Percentiles rank a stretch among this genome's conserved stretches.
Conservation (phyloP, 2,329 filamentous ascomycete species). For the Metarhizium guizhouense region DNA sequence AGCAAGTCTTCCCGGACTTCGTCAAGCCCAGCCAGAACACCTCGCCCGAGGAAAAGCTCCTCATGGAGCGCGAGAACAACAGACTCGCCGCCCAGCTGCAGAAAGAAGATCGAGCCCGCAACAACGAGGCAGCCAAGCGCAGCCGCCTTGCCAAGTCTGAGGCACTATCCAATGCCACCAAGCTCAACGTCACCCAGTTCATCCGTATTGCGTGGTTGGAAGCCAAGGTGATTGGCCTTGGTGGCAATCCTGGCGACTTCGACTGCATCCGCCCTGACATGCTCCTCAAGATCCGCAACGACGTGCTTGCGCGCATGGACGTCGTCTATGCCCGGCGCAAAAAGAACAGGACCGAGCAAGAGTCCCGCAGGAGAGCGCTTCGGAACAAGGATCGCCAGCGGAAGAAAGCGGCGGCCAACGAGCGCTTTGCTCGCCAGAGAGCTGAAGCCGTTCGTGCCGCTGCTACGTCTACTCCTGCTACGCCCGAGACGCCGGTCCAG, state of each 20-base stretch:
- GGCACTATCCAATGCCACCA: slow-evolving; percentile 7
- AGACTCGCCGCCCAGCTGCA: slow-evolving; percentile 15
- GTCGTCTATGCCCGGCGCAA: slow-evolving; percentile 2
- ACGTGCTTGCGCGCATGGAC: not conserved
- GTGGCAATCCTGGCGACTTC: slow-evolving; percentile 3
- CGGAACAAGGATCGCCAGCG: slow-evolving; percentile 3
- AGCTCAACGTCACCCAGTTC: slow-evolving; percentile 8
- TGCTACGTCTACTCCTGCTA: not conserved
- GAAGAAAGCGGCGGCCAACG: slow-evolving; percentile 5
- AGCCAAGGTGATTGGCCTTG: slow-evolving; percentile 2
- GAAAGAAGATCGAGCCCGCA: slow-evolving; percentile 20
- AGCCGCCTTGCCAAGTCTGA: slow-evolving; percentile 16
- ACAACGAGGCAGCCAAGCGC: slow-evolving; percentile 30
- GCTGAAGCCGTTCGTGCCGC: not conserved
- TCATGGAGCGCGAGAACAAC: slow-evolving; percentile 15
- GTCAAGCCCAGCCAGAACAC: slow-evolving; percentile 2
- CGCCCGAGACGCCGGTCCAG: not conserved
- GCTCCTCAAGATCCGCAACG: not conserved
- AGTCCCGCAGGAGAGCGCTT: slow-evolving; percentile 1
- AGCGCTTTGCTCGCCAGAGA: slow-evolving; percentile 3
- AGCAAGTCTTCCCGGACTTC: slow-evolving; percentile 13
- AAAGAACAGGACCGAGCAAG: not conserved
- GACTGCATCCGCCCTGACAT: not conserved
- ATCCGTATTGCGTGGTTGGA: slow-evolving; percentile 6
- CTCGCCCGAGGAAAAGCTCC: slow-evolving; percentile 4